Evolutionary conservation across 2,329 filamentous ascomycete species (phyloP).

Genomic region (Neopestalotiopsis clavispora): DNA sequence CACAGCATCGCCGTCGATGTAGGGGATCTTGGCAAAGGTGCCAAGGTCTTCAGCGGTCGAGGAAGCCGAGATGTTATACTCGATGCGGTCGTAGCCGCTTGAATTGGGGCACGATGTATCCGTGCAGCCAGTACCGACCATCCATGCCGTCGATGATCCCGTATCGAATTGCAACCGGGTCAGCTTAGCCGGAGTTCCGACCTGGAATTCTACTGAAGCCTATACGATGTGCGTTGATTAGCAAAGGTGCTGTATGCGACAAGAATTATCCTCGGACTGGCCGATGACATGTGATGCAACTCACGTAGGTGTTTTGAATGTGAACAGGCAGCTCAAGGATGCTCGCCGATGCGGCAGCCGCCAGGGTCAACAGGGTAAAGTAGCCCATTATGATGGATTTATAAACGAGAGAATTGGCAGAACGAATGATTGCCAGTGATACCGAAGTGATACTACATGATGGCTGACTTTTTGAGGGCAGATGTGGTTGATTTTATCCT

Average conservation of each 20-base stretch:
- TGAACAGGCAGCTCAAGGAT: constrained; percentile 21
- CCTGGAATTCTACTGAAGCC: constrained; percentile 21
- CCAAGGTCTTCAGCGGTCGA: constrained; percentile 30
- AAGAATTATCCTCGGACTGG: not conserved
- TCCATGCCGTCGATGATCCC: constrained; percentile 40
- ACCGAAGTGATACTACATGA: not conserved
- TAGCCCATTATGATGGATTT: not conserved
- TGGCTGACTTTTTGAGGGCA: not conserved
- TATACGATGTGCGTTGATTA: not conserved
- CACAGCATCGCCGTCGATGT: constrained; percentile 34
- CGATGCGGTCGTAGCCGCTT: constrained; percentile 30
- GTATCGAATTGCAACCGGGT: constrained; percentile 40
- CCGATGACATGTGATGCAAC: constrained; percentile 5
- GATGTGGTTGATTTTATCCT: constrained; percentile 1
- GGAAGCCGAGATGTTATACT: constrained; percentile 34
- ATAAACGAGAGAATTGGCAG: not conserved
- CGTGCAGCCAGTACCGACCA: constrained; percentile 33
- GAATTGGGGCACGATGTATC: constrained; percentile 30
- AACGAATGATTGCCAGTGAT: constrained; percentile 6
- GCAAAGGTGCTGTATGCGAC: not conserved
- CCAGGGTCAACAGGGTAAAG: constrained; percentile 6
- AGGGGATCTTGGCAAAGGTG: constrained; percentile 29
- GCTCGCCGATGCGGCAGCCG: constrained; percentile 17
- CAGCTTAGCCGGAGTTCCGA: constrained; percentile 35
- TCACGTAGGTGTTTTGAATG: constrained; percentile 22